Base-by-base conservation (phyloP, 495 filamentous ascomycete genomes). In the Penicillium paradoxum region DNA sequence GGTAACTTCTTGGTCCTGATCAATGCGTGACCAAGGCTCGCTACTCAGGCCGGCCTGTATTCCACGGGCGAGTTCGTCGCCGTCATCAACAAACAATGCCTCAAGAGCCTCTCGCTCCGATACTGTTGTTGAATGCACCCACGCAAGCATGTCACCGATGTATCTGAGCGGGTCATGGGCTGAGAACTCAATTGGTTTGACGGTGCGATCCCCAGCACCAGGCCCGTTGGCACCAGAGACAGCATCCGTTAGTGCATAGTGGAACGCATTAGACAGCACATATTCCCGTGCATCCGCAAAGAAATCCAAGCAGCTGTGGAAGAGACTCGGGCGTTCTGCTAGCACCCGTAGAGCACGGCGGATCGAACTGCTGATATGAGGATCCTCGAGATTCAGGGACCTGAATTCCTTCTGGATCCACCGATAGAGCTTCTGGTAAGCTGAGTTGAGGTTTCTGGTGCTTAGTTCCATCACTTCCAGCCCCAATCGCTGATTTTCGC, bases 401-500 rank as follows among this genome's bases (percentile, higher is more conserved):
- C 91, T 92, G 73, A 98, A 91, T 61, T 97, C 91, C 29, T 85
- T 83, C 67, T 97, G 91, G 8, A 95, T 86, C 95, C 95, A 97
- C 54, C 85, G 80, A 67, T 92, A 96, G 9, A 97, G 77, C 67
- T 96, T 97, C 68, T 97, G 92, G 63, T 95, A 97, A 11, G 88
- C 92, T 11, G 79, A 79, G 65, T 96, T 93, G n/a, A 99, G 79
- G 34, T 88, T 82, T 49, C 85, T 84, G 11, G 89, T 87, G 50
- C 84, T 89, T 69, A 90, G 81, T 48, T 97, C 93, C 83, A 97
- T 91, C 18, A 97, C 81, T 59, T 97, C 91, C 7, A 89, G 70
- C 4, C 88, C 90, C 9, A 96, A 71, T 37, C 83, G 82, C 71
- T 98, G 90, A 60, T 91, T 89, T 66, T 96, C 92, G 17, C 87